phyloP scores from a whole-genome alignment of 2,329 filamentous ascomycete genomes.

The Hysterium pulicare region DNA sequence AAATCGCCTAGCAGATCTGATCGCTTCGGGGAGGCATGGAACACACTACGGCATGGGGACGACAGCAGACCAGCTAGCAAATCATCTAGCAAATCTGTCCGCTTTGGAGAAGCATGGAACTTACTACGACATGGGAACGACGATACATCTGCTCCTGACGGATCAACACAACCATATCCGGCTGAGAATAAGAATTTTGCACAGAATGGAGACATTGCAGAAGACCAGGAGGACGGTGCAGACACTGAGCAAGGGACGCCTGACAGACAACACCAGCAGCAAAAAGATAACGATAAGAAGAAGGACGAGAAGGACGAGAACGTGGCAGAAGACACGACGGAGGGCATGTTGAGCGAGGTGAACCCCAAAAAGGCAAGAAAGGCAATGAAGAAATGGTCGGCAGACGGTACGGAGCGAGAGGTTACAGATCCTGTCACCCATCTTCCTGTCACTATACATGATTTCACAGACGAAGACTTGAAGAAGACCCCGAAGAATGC shows the following conservation, averaged over 20 bases:
- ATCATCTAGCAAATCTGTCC: slow-evolving; percentile 12
- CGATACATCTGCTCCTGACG: slow-evolving; percentile 20
- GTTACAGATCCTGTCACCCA: slow-evolving; percentile 73
- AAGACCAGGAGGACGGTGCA: slow-evolving; percentile 29
- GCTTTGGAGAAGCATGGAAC: slow-evolving; percentile 35
- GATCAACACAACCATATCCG: slow-evolving; percentile 29
- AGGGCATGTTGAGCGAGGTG: slow-evolving; percentile 32
- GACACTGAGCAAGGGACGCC: slow-evolving; percentile 11
- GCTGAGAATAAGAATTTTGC: slow-evolving; percentile 35
- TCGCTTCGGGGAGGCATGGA: slow-evolving; percentile 35
- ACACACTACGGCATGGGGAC: slow-evolving; percentile 29
- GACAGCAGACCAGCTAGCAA: slow-evolving; percentile 21
- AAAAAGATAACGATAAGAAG: slow-evolving; percentile 1
- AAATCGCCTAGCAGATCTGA: slow-evolving; percentile 16
- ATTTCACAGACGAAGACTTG: slow-evolving; percentile 63
- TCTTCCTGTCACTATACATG: slow-evolving; percentile 64
- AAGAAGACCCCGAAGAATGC: slow-evolving; percentile 47
- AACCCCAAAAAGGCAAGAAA: slow-evolving; percentile 49
- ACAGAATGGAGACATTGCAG: slow-evolving; percentile 25
- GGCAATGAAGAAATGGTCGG: slow-evolving; percentile 47
- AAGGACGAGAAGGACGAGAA: slow-evolving; percentile 16
- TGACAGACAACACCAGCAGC: slow-evolving; percentile 5
- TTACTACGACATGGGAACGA: slow-evolving; percentile 29
- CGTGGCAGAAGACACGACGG: slow-evolving; percentile 44
- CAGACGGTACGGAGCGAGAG: slow-evolving; percentile 51